These are phyloP conservation scores for Allomyces macrogynus DNA, from an alignment of 192 early-diverging fungal species.

Conservation along the genomic window DNA sequence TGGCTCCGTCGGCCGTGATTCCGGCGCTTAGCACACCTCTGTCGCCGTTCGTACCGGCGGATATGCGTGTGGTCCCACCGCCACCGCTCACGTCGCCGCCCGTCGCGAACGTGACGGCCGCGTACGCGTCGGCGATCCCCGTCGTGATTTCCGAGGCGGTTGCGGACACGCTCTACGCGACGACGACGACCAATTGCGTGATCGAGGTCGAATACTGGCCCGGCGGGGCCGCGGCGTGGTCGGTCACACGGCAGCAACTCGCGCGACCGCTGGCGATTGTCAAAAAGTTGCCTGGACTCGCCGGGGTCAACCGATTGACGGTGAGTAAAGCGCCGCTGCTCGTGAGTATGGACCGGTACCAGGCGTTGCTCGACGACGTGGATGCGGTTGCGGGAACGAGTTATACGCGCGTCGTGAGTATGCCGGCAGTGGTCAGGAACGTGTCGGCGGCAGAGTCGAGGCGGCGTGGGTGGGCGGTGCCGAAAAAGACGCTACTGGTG, in stretches of 20 bases:
- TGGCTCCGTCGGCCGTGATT: neutral
- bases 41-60: no score
- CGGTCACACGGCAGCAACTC: neutral
- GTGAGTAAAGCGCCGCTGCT: neutral
- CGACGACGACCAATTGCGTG: no score
- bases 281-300: neutral
- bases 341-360: neutral
- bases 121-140: neutral
- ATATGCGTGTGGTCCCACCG: no score
- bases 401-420: no score
- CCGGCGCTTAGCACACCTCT: conserved; percentile 4
- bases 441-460: no score
- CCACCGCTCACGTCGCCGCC: conserved; percentile 2
- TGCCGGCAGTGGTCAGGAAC: no score
- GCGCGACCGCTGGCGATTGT: neutral
- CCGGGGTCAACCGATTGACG: neutral
- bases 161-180: neutral
- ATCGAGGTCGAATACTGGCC: no score
- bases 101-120: neutral
- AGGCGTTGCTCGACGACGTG: neutral
- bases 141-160: neutral
- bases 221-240: neutral
- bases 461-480: conserved; percentile 1
- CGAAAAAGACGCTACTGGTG: conserved; percentile 2
- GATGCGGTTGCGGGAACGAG: conserved; percentile 1